Conservation (phyloP, 1,284 basidiomycete genomes). For the Ceratobasidium theobromae region DNA sequence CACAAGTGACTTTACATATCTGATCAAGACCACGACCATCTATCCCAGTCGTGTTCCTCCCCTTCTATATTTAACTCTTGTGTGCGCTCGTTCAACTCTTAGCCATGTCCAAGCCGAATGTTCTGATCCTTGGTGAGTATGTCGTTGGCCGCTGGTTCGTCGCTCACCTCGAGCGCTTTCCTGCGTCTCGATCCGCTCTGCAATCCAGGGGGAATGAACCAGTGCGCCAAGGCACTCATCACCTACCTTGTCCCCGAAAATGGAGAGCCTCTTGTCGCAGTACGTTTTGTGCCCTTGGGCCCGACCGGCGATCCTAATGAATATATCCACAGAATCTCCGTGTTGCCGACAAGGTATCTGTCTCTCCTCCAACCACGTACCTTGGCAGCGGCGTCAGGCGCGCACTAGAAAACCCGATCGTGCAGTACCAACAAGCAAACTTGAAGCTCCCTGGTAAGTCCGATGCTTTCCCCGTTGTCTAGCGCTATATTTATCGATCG, state of each 20-base stretch:
- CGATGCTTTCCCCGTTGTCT: background rate
- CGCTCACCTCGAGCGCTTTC: conserved; percentile 10
- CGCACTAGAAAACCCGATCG: conserved; percentile 60
- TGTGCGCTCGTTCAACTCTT: conserved; percentile 27
- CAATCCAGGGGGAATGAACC: conserved; percentile 73
- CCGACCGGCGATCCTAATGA: conserved; percentile 26
- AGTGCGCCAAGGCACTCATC: conserved; percentile 67
- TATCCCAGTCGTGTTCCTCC: conserved; percentile 27
- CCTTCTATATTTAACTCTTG: too few relatives aligned
- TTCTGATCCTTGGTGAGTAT: conserved; percentile 73
- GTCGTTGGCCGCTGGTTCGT: background rate
- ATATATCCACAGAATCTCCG: conserved; percentile 57
- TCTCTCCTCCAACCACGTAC: conserved; percentile 82
- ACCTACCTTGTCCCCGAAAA: conserved; percentile 61
- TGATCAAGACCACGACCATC: conserved; percentile 40
- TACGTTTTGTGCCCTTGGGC: conserved; percentile 46
- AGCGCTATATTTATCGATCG: background rate
- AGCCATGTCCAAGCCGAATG: conserved; percentile 53
- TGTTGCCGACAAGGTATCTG: conserved; percentile 85
- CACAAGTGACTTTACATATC: conserved; percentile 22
- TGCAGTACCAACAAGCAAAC: conserved; percentile 85
- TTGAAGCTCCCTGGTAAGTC: conserved; percentile 65
- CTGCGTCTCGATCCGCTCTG: background rate
- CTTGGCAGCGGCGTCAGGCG: conserved; percentile 74
- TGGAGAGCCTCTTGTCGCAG: conserved; percentile 69